A percentile compares a stretch with the other conserved stretches of the same genome.
Conservation (phyloP, 176 grass and related monocot genomes). For the Rhynchospora tenuis region DNA sequence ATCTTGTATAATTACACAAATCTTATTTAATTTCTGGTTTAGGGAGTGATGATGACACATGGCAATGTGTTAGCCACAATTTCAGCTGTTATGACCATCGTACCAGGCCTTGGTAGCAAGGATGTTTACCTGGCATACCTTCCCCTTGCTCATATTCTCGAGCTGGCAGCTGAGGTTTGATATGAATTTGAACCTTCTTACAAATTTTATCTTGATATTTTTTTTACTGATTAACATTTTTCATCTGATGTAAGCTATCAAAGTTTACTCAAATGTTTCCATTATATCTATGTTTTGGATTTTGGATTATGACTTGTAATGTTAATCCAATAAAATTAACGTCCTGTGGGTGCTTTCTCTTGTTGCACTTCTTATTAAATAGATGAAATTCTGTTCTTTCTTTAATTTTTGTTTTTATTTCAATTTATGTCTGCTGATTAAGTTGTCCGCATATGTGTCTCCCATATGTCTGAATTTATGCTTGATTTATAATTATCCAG, state of each 20-base stretch:
- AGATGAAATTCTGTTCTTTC: background rate
- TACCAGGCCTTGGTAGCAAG: conserved; percentile 68
- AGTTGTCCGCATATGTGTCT: background rate
- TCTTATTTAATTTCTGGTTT: conserved; percentile 26
- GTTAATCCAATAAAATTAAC: background rate
- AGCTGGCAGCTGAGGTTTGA: conserved; percentile 83
- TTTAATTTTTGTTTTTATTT: conserved; percentile 17
- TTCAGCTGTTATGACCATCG: conserved; percentile 90
- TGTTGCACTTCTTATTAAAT: background rate
- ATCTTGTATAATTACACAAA: conserved; percentile 21
- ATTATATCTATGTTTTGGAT: background rate
- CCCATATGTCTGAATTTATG: background rate
- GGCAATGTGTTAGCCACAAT: conserved; percentile 65
- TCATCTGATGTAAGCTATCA: background rate
- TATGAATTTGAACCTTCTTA: background rate
- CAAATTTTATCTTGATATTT: background rate
- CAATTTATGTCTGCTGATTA: background rate
- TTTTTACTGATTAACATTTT: background rate
- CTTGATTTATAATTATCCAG: background rate
- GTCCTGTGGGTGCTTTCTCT: background rate
- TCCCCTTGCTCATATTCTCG: conserved; percentile 94
- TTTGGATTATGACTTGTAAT: background rate
- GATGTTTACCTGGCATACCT: conserved; percentile 93
- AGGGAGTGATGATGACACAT: conserved; percentile 98
- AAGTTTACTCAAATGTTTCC: background rate